phyloP scores from a whole-genome alignment of 164 flowering plant species.

The Buxus sempervirens region DNA sequence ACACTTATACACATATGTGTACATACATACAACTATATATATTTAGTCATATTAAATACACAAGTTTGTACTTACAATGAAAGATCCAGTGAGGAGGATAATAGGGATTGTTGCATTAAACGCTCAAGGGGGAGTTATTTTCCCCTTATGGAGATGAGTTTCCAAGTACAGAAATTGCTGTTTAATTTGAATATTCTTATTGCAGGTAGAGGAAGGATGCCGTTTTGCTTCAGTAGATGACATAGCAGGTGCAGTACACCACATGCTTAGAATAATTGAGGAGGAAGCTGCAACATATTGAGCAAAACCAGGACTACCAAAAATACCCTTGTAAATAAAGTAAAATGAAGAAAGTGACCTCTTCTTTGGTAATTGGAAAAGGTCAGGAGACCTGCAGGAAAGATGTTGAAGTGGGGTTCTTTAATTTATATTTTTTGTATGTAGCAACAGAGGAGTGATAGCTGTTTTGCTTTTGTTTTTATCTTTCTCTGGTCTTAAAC shows the following conservation, averaged over 20 bases:
- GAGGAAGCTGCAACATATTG: constrained; percentile 36
- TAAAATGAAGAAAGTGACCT: not conserved
- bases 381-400: not conserved
- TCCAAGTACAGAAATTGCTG: not conserved
- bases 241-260: constrained; percentile 76
- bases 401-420: not conserved
- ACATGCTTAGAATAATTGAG: constrained; percentile 72
- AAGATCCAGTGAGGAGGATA: not conserved
- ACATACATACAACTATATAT: too few species aligned
- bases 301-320: not conserved
- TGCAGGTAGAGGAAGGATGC: constrained; percentile 89
- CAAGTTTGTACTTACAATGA: not conserved
- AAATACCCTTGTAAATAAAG: constrained; percentile 7
- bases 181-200: constrained; percentile 8
- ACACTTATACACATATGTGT: not conserved
- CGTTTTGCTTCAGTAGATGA: constrained; percentile 71
- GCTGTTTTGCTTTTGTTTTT: not conserved
- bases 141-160: not conserved
- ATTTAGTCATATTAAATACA: too few species aligned
- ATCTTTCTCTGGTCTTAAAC: too few species aligned
- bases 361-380: not conserved
- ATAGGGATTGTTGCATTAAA: not conserved
- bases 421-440: not conserved
- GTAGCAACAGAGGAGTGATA: not conserved
- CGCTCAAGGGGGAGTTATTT: not conserved